phyloP scores from a whole-genome alignment of 2,329 filamentous ascomycete genomes.

The Neofusicoccum parvum region DNA sequence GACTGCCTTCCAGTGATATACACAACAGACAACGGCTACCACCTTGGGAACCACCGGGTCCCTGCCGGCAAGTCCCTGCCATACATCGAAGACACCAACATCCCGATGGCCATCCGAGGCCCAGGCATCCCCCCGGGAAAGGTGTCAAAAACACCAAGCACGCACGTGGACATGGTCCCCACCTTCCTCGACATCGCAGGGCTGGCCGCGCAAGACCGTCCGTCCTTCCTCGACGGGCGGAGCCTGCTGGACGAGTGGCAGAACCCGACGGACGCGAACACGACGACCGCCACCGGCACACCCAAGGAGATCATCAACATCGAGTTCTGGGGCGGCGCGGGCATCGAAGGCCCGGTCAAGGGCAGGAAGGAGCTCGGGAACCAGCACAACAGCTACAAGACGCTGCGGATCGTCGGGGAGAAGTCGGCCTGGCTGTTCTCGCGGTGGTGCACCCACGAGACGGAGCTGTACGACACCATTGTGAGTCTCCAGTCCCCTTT shows the following conservation, averaged over 20 bases:
- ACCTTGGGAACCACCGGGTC: slow-evolving; percentile 31
- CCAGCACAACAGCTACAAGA: background rate
- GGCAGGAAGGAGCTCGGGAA: too few species aligned
- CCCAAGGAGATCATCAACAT: slow-evolving; percentile 21
- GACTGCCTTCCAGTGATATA: slow-evolving; percentile 24
- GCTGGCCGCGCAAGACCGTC: background rate
- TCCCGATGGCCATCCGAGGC: slow-evolving; percentile 35
- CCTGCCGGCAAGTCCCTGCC: slow-evolving; percentile 31
- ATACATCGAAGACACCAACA: slow-evolving; percentile 36
- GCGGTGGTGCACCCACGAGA: slow-evolving; percentile 35
- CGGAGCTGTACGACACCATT: slow-evolving; percentile 35
- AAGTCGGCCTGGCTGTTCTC: slow-evolving; percentile 30
- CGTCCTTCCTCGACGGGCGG: too few species aligned
- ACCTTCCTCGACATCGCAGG: slow-evolving; percentile 36
- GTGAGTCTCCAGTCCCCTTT: background rate
- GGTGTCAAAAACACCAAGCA: slow-evolving; percentile 26
- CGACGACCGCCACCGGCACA: too few species aligned
- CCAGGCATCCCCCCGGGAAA: slow-evolving; percentile 29
- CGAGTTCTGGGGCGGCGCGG: slow-evolving; percentile 22
- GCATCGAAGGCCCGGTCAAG: too few species aligned
- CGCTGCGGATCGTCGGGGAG: slow-evolving; percentile 30
- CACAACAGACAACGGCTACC: slow-evolving; percentile 34
- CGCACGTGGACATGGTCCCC: slow-evolving; percentile 33
- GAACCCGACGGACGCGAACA: too few species aligned
- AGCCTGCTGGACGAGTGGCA: too few species aligned